Evolutionary conservation across 495 filamentous ascomycete species (phyloP).

Genomic region (Aspergillus funiculosus): DNA sequence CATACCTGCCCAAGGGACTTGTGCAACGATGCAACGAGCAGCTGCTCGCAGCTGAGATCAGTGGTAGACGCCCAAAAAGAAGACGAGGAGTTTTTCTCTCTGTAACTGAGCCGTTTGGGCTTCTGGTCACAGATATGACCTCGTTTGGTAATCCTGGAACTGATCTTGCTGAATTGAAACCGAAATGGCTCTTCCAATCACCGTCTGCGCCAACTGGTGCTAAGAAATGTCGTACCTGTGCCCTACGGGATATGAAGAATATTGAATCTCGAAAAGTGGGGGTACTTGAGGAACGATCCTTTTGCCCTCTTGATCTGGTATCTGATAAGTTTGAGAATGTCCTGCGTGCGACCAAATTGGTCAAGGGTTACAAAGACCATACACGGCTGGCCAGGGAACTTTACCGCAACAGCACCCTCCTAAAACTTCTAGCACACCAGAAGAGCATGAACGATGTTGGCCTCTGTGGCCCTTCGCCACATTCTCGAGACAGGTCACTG

Average conservation of each 20-base stretch:
- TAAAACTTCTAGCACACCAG: constrained; percentile 33
- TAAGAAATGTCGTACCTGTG: constrained; percentile 80
- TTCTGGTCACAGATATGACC: constrained; percentile 81
- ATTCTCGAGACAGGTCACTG: constrained; percentile 34
- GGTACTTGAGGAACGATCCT: constrained; percentile 29
- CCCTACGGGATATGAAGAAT: constrained; percentile 58
- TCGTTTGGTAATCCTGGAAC: constrained; percentile 37
- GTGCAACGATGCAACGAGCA: constrained; percentile 47
- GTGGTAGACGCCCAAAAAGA: constrained; percentile 33
- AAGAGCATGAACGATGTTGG: constrained; percentile 33
- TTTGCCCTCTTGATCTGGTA: constrained; percentile 56
- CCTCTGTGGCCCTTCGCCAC: constrained; percentile 27
- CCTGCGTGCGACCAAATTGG: constrained; percentile 29
- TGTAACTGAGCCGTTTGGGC: constrained; percentile 52
- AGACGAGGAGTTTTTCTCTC: constrained; percentile 57
- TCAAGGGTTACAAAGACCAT: constrained; percentile 36
- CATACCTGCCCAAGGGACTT: constrained; percentile 45
- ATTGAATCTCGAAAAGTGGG: constrained; percentile 22
- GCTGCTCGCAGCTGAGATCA: constrained; percentile 35
- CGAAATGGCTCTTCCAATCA: constrained; percentile 88
- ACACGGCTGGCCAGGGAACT: constrained; percentile 33
- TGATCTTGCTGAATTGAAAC: constrained; percentile 73
- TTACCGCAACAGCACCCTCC: constrained; percentile 32
- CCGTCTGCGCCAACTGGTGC: constrained; percentile 63
- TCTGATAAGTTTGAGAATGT: constrained; percentile 36